Base-by-base conservation (phyloP, 305 asterid genomes). In the Rubia tinctorum region DNA sequence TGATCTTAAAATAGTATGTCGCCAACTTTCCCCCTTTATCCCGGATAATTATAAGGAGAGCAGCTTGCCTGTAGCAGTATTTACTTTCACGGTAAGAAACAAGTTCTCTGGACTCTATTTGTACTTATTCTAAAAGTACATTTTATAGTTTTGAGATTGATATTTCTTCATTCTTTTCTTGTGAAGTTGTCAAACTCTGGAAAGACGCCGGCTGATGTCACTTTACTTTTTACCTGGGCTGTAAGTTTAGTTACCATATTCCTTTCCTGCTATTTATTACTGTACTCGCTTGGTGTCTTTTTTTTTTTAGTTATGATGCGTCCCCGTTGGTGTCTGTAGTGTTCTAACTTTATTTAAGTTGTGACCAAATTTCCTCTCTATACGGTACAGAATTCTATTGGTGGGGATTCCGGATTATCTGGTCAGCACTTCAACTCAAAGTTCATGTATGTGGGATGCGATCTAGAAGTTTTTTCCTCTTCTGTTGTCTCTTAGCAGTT, bases 11-110 rank as follows among this genome's bases (percentile, higher is more conserved):
- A 85, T 92, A 74, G 96, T 87, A 74, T 92, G 97, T 63, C 98
- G 96, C 80, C 99, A 95, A 80, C 82, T 95, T 69, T 95, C 99
- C 68, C 99, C 99, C 37, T 80, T 95, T 79, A 86, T 92, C 74
- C 99, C 99, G 58, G 90, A 95, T 79, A 95, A 95, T 84, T 95
- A 95, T 68, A 88, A 88, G 83, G 98, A 95, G 80, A 95, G 99
- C 91, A 90, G 99, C 86, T 85, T 86, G 60, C 99, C 99, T 44
- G 90, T 80, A n/a, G 84, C 97, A 65, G 95, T 88, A 65, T 95
- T 95, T 80, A 90, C 96, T 68, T 92, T 73, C 79, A 95, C 98
- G 73, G 99, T 95, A 82, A 65, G 77, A 66, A 71, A 34, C 25
- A 55, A 51, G 18, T 69, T 81, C 67, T 78, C 56, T 58, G 61